Percentiles rank a stretch among this genome's conserved stretches.
phyloP scores from a whole-genome alignment of 495 filamentous ascomycete genomes.

The Penicillium subrubescens region DNA sequence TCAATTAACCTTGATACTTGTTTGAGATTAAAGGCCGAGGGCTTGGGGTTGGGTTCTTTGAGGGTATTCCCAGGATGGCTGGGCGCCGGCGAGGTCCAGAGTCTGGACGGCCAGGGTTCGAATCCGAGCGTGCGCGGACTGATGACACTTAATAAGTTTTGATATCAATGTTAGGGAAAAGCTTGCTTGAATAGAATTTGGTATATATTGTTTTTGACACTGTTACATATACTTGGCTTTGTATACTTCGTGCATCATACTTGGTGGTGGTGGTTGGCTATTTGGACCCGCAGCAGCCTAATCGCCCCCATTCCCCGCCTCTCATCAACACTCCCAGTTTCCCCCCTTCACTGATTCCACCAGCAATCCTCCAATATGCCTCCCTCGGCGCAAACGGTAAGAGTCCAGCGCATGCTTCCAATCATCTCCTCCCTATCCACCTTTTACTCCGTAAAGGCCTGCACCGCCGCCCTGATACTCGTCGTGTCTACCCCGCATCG shows the following conservation, averaged over 20 bases:
- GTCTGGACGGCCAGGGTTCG: not conserved
- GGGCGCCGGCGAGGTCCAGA: not conserved
- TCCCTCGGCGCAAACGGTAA: conserved; percentile 44
- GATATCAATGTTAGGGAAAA: not conserved
- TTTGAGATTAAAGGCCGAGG: not conserved
- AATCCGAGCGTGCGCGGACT: not conserved
- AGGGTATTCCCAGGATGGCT: not conserved
- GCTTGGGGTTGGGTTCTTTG: not conserved
- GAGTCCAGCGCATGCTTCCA: conserved; percentile 11
- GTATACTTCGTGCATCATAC: not conserved
- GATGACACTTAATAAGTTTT: not conserved
- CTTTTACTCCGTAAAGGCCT: not conserved
- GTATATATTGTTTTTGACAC: not conserved
- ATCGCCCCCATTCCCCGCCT: conserved; percentile 15
- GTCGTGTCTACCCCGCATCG: conserved; percentile 31
- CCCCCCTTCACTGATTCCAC: conserved; percentile 9
- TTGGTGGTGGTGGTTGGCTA: not conserved
- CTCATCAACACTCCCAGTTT: conserved; percentile 12
- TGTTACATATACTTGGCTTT: not conserved
- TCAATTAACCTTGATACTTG: not conserved
- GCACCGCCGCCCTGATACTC: not conserved
- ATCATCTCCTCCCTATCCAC: not conserved
- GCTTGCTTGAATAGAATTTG: not conserved
- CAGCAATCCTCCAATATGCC: conserved; percentile 37
- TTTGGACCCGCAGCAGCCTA: conserved; percentile 9